phyloP scores from a whole-genome alignment of 352 stramenopile species.

The Phytophthora pinifolia region DNA sequence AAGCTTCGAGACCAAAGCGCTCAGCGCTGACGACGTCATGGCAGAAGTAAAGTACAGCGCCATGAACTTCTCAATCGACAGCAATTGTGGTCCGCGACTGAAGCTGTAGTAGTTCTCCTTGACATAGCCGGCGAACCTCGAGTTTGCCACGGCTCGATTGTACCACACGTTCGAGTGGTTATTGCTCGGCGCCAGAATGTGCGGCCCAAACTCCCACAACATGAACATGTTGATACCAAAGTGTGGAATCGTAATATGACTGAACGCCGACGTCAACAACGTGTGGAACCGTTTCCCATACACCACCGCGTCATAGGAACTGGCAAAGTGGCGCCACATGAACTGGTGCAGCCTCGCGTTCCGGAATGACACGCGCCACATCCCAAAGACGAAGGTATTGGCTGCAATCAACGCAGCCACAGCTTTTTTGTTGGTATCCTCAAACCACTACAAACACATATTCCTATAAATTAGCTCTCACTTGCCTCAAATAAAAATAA shows the following conservation, averaged over 20 bases:
- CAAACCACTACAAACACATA: conserved; percentile 35
- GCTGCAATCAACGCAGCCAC: conserved; percentile 60
- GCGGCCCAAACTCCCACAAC: conserved; percentile 82
- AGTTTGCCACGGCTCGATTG: conserved; percentile 50
- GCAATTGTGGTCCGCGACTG: conserved; percentile 29
- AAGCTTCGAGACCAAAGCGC: conserved; percentile 63
- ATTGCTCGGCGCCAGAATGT: conserved; percentile 62
- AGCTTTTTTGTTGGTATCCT: conserved; percentile 66
- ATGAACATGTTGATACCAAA: conserved; percentile 90
- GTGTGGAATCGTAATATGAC: conserved; percentile 80
- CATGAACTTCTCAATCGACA: conserved; percentile 68
- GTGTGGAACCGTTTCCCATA: conserved; percentile 70
- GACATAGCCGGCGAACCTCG: conserved; percentile 44
- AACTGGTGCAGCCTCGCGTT: conserved; percentile 52
- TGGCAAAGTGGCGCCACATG: conserved; percentile 86
- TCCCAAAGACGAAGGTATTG: conserved; percentile 70
- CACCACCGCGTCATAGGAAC: conserved; percentile 75
- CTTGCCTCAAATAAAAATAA: too few relatives aligned
- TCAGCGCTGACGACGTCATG: conserved; percentile 67
- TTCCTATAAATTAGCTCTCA: background rate
- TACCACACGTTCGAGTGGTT: conserved; percentile 47
- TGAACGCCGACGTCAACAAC: conserved; percentile 79
- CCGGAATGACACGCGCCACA: conserved; percentile 70
- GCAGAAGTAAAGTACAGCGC: conserved; percentile 73
- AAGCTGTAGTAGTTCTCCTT: conserved; percentile 33